Evolutionary conservation across 441 rosid species (phyloP).

Genomic region (Erodium chrysanthum): DNA sequence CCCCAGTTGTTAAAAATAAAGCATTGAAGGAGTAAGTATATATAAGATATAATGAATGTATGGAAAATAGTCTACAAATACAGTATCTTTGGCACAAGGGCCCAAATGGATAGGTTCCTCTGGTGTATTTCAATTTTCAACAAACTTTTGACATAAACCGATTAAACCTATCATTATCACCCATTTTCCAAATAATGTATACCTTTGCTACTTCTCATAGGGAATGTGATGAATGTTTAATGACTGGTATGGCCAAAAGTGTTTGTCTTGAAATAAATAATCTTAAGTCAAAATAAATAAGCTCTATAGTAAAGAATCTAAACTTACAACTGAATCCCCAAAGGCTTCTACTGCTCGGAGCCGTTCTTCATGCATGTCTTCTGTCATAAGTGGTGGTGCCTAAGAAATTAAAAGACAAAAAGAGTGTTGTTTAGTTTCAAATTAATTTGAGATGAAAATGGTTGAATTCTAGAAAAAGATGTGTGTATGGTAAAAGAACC

Average conservation of each 20-base stretch:
- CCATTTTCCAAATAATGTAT: constrained; percentile 4
- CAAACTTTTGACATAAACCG: neutral
- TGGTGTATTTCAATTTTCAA: neutral
- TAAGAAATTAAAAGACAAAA: constrained; percentile 22
- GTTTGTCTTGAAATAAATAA: constrained; percentile 2
- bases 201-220: constrained; percentile 2
- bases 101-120: too few relatives aligned
- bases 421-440: constrained; percentile 9
- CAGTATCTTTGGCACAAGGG: too few relatives aligned
- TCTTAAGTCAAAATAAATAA: neutral
- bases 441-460: constrained; percentile 7
- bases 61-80: neutral
- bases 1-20: constrained; percentile 16
- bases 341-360: constrained; percentile 79
- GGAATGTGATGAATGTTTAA: neutral
- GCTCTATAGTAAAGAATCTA: constrained; percentile 14
- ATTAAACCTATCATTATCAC: constrained; percentile 14
- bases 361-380: constrained; percentile 99
- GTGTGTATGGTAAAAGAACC: constrained; percentile 33
- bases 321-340: constrained; percentile 78
- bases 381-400: constrained; percentile 96
- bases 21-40: neutral
- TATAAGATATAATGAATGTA: neutral
- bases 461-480: neutral
- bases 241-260: neutral